phyloP scores from a whole-genome alignment of 345 rosid genomes.

The Eucalyptus erythrocorys region DNA sequence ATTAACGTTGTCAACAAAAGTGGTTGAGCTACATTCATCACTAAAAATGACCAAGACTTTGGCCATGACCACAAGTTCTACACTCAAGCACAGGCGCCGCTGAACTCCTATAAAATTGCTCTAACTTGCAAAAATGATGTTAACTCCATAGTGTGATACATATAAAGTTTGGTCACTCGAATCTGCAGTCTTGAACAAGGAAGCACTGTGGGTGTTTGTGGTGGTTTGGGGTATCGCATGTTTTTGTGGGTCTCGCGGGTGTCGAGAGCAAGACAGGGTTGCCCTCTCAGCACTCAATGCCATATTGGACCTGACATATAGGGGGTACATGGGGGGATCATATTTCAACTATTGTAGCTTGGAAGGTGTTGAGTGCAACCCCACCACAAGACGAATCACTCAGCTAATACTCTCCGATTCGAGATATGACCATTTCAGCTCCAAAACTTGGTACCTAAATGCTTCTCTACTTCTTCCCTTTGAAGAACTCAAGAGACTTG shows the following conservation, averaged over 20 bases:
- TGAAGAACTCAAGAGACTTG: background rate
- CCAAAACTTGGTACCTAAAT: background rate
- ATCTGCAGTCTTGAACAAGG: background rate
- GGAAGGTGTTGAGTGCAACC: fast-evolving
- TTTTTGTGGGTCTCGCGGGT: background rate
- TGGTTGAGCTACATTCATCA: no score
- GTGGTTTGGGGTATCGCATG: background rate
- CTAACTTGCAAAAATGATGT: no score
- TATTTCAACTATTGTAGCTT: background rate
- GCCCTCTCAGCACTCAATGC: background rate
- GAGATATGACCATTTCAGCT: fast-evolving
- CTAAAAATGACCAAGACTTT: no score
- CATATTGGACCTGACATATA: fast-evolving
- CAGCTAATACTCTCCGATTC: fast-evolving
- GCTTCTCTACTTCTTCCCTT: background rate
- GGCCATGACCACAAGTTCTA: no score
- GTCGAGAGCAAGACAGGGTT: background rate
- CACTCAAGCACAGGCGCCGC: no score
- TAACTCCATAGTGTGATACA: no score
- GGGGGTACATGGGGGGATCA: fast-evolving
- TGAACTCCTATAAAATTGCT: no score
- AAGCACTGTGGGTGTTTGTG: background rate
- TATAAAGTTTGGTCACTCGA: background rate
- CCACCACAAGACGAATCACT: background rate
- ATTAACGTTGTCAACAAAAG: no score